Evolutionary conservation across 768 basidiomycete genomes (phyloP).

Genomic region (Termitomyces sp.): DNA sequence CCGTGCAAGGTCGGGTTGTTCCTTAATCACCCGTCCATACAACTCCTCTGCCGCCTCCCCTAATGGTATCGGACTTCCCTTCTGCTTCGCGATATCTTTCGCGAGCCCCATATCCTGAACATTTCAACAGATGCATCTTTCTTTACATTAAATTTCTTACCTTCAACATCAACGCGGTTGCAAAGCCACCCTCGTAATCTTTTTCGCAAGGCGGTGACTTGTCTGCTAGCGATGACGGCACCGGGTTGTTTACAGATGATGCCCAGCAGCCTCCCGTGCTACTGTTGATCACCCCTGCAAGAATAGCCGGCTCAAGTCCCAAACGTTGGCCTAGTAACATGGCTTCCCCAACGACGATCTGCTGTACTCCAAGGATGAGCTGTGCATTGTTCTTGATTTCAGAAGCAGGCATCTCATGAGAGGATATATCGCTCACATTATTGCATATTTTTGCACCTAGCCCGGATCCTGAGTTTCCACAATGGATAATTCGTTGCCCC

Average conservation of each 20-base stretch:
- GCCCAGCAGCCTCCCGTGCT: conserved; percentile 84
- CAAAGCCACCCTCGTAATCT: conserved; percentile 83
- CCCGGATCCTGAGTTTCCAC: conserved; percentile 77
- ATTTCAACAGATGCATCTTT: neutral
- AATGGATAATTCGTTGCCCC: conserved; percentile 81
- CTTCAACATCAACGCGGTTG: conserved; percentile 80
- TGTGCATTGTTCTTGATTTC: conserved; percentile 23
- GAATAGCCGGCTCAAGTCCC: conserved; percentile 70
- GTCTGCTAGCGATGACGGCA: conserved; percentile 63
- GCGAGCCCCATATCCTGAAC: conserved; percentile 83
- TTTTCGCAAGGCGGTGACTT: conserved; percentile 80
- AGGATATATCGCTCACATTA: conserved; percentile 44
- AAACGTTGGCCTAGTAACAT: conserved; percentile 83
- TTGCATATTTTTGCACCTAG: conserved; percentile 90
- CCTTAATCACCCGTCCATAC: conserved; percentile 50
- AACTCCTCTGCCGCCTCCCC: conserved; percentile 59
- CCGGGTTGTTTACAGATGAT: conserved; percentile 83
- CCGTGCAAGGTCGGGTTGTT: conserved; percentile 51
- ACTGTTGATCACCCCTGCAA: conserved; percentile 82
- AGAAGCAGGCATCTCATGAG: neutral
- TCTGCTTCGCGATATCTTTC: conserved; percentile 48
- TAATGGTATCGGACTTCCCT: conserved; percentile 53
- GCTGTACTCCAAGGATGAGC: conserved; percentile 69
- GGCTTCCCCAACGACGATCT: conserved; percentile 82
- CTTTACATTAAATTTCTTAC: conserved; percentile 24